These are phyloP conservation scores for Globisporangium solare DNA, from an alignment of 352 stramenopile species.

Conservation along the genomic window DNA sequence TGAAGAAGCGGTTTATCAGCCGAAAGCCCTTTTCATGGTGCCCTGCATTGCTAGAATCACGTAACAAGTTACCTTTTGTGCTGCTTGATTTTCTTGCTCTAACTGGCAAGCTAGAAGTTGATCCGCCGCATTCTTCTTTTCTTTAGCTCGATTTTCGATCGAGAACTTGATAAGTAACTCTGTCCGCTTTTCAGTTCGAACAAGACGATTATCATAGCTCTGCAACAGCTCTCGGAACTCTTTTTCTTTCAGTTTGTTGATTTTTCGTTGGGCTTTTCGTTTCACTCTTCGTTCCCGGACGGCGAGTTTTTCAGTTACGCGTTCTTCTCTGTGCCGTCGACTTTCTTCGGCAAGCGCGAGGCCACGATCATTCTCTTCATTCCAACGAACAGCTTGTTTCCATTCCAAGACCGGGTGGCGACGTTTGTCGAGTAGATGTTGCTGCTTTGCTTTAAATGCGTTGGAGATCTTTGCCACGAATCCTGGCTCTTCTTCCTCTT, in stretches of 20 bases:
- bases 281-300: slow-evolving; percentile 40
- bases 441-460: slow-evolving; percentile 30
- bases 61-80: slow-evolving; percentile 3
- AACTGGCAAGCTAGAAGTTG: background rate
- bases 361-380: slow-evolving; percentile 32
- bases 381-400: slow-evolving; percentile 36
- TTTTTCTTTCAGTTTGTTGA: slow-evolving; percentile 43
- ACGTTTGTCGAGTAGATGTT: slow-evolving; percentile 32
- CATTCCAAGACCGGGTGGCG: slow-evolving; percentile 47
- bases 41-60: background rate
- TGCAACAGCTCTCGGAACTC: slow-evolving; percentile 43
- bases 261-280: slow-evolving; percentile 32
- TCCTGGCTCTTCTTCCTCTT: slow-evolving; percentile 24
- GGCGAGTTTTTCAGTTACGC: slow-evolving; percentile 25
- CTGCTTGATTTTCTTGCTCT: slow-evolving; percentile 5
- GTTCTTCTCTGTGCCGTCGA: slow-evolving; percentile 11
- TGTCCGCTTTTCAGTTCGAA: slow-evolving; percentile 39
- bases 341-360: slow-evolving; percentile 23
- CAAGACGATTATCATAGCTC: slow-evolving; percentile 34
- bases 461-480: slow-evolving; percentile 21
- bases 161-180: slow-evolving; percentile 44
- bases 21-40: background rate
- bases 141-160: slow-evolving; percentile 26
- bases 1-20: background rate
- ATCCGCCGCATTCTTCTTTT: slow-evolving; percentile 17